A percentile compares a stretch with the other conserved stretches of the same genome.
Conservation (phyloP, 352 stramenopile species). For the Globisporangium polare region DNA sequence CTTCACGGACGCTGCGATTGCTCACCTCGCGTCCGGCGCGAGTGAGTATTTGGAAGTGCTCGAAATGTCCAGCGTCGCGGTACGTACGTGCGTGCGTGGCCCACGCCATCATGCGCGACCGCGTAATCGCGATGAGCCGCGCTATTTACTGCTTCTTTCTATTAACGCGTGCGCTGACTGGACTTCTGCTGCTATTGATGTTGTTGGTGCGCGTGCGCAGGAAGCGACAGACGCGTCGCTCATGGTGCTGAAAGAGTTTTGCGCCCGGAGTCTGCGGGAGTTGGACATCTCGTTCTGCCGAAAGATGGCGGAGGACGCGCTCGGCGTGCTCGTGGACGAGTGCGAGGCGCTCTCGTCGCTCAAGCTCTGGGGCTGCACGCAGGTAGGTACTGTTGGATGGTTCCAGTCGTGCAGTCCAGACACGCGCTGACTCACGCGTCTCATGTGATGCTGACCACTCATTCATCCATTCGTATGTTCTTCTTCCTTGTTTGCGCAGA, state of each 20-base stretch:
- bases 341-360: constrained; percentile 41
- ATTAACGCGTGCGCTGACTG: background rate
- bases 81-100: too few species aligned
- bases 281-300: constrained; percentile 81
- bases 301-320: constrained; percentile 58
- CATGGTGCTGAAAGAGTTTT: constrained; percentile 46
- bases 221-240: constrained; percentile 53
- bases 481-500: constrained; percentile 22
- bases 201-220: too few species aligned
- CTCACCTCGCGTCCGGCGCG: constrained; percentile 54
- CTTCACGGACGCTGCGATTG: constrained; percentile 51
- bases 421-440: background rate
- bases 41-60: constrained; percentile 54
- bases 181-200: too few species aligned
- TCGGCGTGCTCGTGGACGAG: constrained; percentile 56
- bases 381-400: constrained; percentile 31
- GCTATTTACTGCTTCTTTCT: background rate
- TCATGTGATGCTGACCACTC: too few species aligned
- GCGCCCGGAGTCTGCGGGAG: constrained; percentile 29
- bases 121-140: background rate
- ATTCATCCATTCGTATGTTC: background rate
- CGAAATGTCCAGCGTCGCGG: constrained; percentile 74
- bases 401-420: background rate
- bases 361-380: constrained; percentile 74
- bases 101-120: background rate